Evolutionary conservation across 495 filamentous ascomycete genomes (phyloP).

Genomic region (Xanthoparmelia taractica): DNA sequence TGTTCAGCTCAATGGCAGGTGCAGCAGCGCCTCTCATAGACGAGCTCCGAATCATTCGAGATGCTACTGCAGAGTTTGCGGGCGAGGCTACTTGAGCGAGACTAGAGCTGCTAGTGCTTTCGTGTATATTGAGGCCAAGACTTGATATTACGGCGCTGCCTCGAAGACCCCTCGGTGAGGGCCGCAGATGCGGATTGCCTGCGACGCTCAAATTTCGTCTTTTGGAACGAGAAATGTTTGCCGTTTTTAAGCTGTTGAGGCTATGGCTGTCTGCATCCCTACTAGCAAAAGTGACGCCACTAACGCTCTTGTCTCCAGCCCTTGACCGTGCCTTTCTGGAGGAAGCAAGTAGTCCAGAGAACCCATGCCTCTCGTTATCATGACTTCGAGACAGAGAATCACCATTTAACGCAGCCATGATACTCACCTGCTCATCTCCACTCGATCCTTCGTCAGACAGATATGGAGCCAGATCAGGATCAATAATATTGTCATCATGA

Average conservation of each 20-base stretch:
- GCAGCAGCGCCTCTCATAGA: constrained; percentile 73
- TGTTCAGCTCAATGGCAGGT: constrained; percentile 73
- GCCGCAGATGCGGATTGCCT: constrained; percentile 58
- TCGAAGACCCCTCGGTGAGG: constrained; percentile 55
- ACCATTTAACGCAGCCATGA: constrained; percentile 64
- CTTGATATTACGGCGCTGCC: constrained; percentile 26
- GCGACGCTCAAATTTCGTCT: constrained; percentile 70
- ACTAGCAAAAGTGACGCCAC: constrained; percentile 52
- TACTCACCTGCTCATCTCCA: constrained; percentile 83
- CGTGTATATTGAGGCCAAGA: constrained; percentile 18
- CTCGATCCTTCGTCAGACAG: constrained; percentile 92
- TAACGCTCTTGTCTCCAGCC: constrained; percentile 60
- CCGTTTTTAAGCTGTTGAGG: constrained; percentile 49
- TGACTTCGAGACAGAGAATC: constrained; percentile 40
- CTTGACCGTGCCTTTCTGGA: constrained; percentile 67
- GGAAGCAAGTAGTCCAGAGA: constrained; percentile 50
- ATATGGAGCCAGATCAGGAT: constrained; percentile 89
- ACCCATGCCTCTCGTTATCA: constrained; percentile 48
- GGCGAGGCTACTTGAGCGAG: constrained; percentile 27
- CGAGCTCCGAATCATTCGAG: constrained; percentile 68
- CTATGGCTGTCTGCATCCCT: constrained; percentile 56
- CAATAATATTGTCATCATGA: constrained; percentile 96
- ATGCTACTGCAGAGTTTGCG: constrained; percentile 39
- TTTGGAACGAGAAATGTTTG: constrained; percentile 49
- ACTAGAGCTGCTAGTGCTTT: constrained; percentile 21